Conservation (phyloP, 371 early-diverging fungal genomes). For the Nematocida sp. region DNA sequence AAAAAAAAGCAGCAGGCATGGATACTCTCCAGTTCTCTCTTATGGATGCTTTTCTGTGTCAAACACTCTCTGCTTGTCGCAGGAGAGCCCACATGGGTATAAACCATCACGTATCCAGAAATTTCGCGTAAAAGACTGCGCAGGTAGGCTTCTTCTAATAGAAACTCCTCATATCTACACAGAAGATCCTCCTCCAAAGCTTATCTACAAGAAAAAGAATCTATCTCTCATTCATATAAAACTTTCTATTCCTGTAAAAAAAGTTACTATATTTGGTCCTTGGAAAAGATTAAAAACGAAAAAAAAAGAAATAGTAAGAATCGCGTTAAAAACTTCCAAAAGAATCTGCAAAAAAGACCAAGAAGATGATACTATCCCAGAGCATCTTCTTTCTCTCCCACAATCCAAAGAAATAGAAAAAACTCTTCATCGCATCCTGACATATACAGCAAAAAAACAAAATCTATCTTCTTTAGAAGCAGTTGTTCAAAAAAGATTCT, state of each 20-base stretch:
- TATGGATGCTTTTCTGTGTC: background rate
- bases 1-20: background rate
- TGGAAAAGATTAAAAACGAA: background rate
- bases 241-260: background rate
- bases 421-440: background rate
- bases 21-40: background rate
- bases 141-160: background rate
- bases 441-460: background rate
- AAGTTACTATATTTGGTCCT: background rate
- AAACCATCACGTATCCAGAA: background rate
- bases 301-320: background rate
- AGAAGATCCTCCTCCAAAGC: background rate
- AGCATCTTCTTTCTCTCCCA: background rate
- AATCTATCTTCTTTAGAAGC: background rate
- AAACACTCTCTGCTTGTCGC: background rate
- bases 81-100: background rate
- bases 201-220: background rate
- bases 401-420: background rate
- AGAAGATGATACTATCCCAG: slow-evolving; percentile 25
- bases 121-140: slow-evolving; percentile 18
- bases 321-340: background rate
- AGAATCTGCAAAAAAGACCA: too few species aligned
- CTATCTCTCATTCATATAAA: background rate
- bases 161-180: slow-evolving; percentile 6
- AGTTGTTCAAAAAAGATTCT: background rate